Conservation (phyloP, 257 asterid species). For the Thymus quinquecostatus region DNA sequence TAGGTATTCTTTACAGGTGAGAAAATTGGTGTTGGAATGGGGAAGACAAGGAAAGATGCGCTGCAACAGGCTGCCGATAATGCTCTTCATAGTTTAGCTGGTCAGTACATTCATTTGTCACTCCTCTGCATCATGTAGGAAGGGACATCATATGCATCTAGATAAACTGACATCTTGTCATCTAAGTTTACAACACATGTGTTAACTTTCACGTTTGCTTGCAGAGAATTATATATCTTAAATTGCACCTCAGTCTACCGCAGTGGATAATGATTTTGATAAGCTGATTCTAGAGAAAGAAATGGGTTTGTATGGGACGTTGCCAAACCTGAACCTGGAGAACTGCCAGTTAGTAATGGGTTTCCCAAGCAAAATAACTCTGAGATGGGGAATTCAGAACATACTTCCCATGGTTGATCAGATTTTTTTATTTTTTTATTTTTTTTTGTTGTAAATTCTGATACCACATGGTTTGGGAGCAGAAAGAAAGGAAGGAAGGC, state of each 20-base stretch:
- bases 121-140: conserved; percentile 2
- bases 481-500: conserved; percentile 43
- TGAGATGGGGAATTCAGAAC: conserved; percentile 52
- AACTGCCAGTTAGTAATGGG: conserved; percentile 53
- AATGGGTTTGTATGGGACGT: conserved; percentile 85
- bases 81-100: conserved; percentile 92
- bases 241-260: conserved; percentile 45
- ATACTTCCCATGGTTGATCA: conserved; percentile 49
- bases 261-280: conserved; percentile 52
- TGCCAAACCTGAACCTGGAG: conserved; percentile 60
- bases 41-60: conserved; percentile 93
- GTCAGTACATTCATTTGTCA: conserved; percentile 41
- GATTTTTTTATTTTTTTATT: background rate
- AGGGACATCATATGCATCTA: background rate
- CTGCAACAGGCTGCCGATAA: conserved; percentile 97
- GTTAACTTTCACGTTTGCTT: conserved; percentile 24
- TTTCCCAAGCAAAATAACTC: conserved; percentile 49
- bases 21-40: conserved; percentile 86
- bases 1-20: conserved; percentile 90
- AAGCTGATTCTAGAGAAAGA: conserved; percentile 51
- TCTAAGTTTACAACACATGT: background rate
- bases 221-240: conserved; percentile 74
- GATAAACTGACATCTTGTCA: background rate
- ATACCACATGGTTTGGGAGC: conserved; percentile 45
- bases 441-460: conserved; percentile 30